These are phyloP conservation scores for Vigna trinervia DNA, from an alignment of 306 rosid species.

Conservation along the genomic window DNA sequence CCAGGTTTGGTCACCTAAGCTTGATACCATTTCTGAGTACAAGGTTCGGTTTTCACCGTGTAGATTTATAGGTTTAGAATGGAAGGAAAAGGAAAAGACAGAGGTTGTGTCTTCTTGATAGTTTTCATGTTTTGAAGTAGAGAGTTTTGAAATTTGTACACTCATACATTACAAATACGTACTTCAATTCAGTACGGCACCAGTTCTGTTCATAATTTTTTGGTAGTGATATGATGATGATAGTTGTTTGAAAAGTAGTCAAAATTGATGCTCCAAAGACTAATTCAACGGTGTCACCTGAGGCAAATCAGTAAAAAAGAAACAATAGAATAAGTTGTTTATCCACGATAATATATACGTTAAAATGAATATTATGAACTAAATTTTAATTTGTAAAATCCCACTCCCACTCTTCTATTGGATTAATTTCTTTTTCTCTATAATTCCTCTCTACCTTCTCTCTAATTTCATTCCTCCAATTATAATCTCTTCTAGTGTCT, in stretches of 20 bases:
- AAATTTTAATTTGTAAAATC: no score
- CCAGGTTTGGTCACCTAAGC: slow-evolving; percentile 84
- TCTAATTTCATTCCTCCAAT: no score
- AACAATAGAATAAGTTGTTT: no score
- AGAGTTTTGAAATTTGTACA: neutral
- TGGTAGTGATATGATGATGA: neutral
- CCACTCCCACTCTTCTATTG: no score
- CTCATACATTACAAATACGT: neutral
- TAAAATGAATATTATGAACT: no score
- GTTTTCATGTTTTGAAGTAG: neutral
- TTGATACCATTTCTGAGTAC: slow-evolving; percentile 77
- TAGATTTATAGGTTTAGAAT: slow-evolving; percentile 61
- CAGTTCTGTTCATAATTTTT: neutral
- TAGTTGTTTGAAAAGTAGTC: neutral
- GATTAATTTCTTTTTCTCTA: no score
- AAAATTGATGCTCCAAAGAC: neutral
- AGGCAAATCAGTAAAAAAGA: no score
- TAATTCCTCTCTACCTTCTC: no score
- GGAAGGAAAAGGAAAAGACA: slow-evolving; percentile 59
- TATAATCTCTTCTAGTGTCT: no score
- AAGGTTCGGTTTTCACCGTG: slow-evolving; percentile 68
- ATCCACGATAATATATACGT: no score
- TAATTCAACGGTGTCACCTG: no score
- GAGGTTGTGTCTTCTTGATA: neutral
- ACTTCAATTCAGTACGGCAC: neutral